Conservation (phyloP, 2,329 filamentous ascomycete genomes). For the Podosphaera xanthii region DNA sequence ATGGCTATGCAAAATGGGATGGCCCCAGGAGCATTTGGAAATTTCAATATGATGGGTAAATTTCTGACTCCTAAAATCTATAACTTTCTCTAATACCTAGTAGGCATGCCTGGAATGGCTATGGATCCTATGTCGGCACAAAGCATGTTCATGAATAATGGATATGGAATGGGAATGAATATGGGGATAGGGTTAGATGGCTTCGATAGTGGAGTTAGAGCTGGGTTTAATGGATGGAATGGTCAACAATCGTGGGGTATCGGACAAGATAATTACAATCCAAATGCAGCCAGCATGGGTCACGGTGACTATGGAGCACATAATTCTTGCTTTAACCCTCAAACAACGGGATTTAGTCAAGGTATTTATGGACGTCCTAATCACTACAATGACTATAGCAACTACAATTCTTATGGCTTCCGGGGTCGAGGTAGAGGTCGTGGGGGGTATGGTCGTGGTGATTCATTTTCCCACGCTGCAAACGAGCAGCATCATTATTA, state of each 20-base stretch:
- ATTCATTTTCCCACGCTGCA: constrained; percentile 12
- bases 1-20: constrained; percentile 53
- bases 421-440: constrained; percentile 18
- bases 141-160: constrained; percentile 58
- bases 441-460: constrained; percentile 14
- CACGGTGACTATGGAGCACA: constrained; percentile 60
- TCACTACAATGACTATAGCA: constrained; percentile 51
- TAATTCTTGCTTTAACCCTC: constrained; percentile 41
- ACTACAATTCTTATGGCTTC: constrained; percentile 38
- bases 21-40: constrained; percentile 29
- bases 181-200: constrained; percentile 48
- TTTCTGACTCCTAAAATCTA: constrained; percentile 6
- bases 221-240: constrained; percentile 57
- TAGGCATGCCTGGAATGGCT: constrained; percentile 64
- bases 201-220: constrained; percentile 37
- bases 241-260: constrained; percentile 64
- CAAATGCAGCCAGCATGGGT: constrained; percentile 59
- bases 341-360: constrained; percentile 52
- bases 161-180: constrained; percentile 51
- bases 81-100: neutral
- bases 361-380: constrained; percentile 53
- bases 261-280: constrained; percentile 73
- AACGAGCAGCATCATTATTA: constrained; percentile 14
- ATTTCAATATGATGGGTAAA: constrained; percentile 74
- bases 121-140: constrained; percentile 65